These are phyloP conservation scores for Marsdenia floribunda DNA, from an alignment of 257 asterid species.

Conservation along the genomic window DNA sequence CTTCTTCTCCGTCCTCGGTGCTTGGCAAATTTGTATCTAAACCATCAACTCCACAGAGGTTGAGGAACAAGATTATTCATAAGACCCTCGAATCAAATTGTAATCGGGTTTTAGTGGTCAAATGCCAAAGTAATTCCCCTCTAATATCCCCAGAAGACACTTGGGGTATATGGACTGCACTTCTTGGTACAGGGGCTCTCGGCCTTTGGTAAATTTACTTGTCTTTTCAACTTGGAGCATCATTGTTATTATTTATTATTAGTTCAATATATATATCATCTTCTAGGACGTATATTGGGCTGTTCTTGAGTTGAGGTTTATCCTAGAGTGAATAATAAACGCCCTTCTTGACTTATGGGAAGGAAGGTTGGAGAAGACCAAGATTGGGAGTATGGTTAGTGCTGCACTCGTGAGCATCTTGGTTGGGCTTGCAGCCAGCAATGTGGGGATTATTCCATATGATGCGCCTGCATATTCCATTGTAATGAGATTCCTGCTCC, in stretches of 20 bases:
- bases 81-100: background rate
- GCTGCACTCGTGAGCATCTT: slow-evolving; percentile 74
- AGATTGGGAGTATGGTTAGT: slow-evolving; percentile 79
- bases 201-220: slow-evolving; percentile 60
- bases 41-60: background rate
- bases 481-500: slow-evolving; percentile 65
- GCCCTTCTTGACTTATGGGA: slow-evolving; percentile 6
- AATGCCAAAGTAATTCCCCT: slow-evolving; percentile 34
- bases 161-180: slow-evolving; percentile 83
- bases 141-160: slow-evolving; percentile 62
- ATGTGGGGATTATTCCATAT: slow-evolving; percentile 72
- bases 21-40: background rate
- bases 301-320: too few relatives aligned
- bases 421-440: slow-evolving; percentile 74
- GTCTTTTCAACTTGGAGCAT: background rate
- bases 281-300: too few relatives aligned
- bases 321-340: background rate
- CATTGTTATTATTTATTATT: background rate
- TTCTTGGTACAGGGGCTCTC: slow-evolving; percentile 54
- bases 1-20: background rate
- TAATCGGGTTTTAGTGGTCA: slow-evolving; percentile 14
- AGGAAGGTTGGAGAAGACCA: slow-evolving; percentile 80
- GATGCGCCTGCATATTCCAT: slow-evolving; percentile 62
- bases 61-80: background rate
- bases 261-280: background rate